Conservation (phyloP, 805 yeast genomes). For the Kuraishia cidri region DNA sequence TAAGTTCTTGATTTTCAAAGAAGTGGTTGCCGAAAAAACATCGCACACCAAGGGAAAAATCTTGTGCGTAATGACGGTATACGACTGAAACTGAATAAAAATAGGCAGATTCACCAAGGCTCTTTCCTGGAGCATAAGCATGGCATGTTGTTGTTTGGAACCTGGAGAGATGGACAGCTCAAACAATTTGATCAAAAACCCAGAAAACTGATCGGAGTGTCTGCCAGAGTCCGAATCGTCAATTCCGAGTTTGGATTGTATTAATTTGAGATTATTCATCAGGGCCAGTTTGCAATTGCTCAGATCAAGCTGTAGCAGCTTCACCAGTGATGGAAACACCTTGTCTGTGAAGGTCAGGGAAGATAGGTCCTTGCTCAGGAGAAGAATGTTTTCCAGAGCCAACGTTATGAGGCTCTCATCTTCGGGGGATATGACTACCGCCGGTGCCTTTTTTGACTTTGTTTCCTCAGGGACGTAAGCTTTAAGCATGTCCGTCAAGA, state of each 20-base stretch:
- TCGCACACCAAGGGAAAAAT: conserved; percentile 67
- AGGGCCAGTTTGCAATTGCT: conserved; percentile 19
- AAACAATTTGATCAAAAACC: conserved; percentile 20
- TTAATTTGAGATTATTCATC: conserved; percentile 15
- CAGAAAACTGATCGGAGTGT: conserved; percentile 15
- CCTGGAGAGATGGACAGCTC: conserved; percentile 16
- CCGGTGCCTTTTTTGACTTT: conserved; percentile 8
- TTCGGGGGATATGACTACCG: conserved; percentile 8
- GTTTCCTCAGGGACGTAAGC: conserved; percentile 21
- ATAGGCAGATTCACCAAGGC: conserved; percentile 16
- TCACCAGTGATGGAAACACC: conserved; percentile 38
- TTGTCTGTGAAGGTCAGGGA: conserved; percentile 71
- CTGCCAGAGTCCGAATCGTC: conserved; percentile 10
- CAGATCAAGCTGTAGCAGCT: conserved; percentile 14
- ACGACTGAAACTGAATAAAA: conserved; percentile 24
- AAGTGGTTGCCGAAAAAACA: conserved; percentile 77
- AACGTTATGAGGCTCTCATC: conserved; percentile 31
- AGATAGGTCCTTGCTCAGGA: conserved; percentile 60
- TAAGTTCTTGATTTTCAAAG: conserved; percentile 67
- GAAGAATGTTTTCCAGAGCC: conserved; percentile 46
- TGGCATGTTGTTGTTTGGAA: conserved; percentile 8
- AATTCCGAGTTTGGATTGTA: conserved; percentile 18
- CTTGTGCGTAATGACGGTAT: conserved; percentile 57
- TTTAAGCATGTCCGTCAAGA: conserved; percentile 42
- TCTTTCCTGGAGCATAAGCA: conserved; percentile 21